A percentile compares a stretch with the other conserved stretches of the same genome.
Conservation (phyloP, 2,329 filamentous ascomycete species). For the Exophiala spinifera region DNA sequence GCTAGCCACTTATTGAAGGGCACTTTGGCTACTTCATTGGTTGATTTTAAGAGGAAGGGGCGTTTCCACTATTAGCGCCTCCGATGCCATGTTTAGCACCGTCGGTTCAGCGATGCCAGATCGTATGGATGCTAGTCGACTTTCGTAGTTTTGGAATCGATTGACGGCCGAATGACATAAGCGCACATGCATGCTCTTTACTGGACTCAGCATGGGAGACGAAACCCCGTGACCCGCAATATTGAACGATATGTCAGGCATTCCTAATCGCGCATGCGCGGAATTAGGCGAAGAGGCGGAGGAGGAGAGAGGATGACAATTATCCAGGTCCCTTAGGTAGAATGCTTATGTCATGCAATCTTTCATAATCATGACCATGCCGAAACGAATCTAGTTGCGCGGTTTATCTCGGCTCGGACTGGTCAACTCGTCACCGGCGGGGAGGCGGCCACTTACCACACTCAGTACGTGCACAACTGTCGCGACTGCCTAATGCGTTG, state of each 20-base stretch:
- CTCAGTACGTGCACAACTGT: too few relatives aligned
- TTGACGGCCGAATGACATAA: neutral
- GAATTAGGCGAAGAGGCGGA: neutral
- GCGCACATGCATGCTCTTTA: neutral
- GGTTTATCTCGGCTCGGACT: too few relatives aligned
- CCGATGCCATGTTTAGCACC: too few relatives aligned
- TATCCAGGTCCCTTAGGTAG: too few relatives aligned
- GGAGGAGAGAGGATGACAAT: neutral
- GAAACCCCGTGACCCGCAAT: neutral
- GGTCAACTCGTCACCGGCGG: too few relatives aligned
- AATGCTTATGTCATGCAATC: neutral
- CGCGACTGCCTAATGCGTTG: too few relatives aligned
- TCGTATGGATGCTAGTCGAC: too few relatives aligned
- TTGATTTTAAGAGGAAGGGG: neutral
- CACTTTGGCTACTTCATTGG: constrained; percentile 12
- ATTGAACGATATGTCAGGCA: neutral
- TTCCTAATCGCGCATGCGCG: neutral
- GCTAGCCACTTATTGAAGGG: constrained; percentile 20
- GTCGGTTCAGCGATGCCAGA: neutral
- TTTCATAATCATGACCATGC: neutral
- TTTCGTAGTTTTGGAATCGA: neutral
- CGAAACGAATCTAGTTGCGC: neutral
- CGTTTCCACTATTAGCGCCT: too few relatives aligned
- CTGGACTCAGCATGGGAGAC: neutral
- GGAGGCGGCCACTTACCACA: too few relatives aligned